phyloP scores from a whole-genome alignment of 805 yeast species.

The Kluyveromyces dobzhanskii region DNA sequence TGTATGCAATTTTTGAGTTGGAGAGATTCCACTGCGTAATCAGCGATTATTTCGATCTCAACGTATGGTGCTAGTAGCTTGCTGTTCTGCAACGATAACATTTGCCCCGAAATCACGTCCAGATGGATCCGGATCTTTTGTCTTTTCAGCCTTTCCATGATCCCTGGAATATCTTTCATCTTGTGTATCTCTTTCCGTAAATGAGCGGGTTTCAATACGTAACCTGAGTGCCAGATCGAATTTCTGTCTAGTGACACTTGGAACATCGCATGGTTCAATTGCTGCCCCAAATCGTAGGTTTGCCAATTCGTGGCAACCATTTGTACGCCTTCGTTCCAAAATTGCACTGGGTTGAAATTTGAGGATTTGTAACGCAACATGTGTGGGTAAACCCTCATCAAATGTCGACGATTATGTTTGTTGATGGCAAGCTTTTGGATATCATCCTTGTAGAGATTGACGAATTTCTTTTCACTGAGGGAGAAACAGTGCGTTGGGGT shows the following conservation, averaged over 20 bases:
- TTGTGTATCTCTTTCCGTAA: constrained; percentile 29
- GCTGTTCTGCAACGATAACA: constrained; percentile 56
- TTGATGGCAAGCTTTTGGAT: constrained; percentile 46
- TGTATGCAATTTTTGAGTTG: constrained; percentile 16
- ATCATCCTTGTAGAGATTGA: constrained; percentile 54
- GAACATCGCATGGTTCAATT: constrained; percentile 78
- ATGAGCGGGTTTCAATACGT: constrained; percentile 61
- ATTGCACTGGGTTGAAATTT: constrained; percentile 70
- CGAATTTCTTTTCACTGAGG: constrained; percentile 64
- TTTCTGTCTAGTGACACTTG: constrained; percentile 38
- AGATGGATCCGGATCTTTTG: constrained; percentile 27
- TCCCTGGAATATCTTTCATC: constrained; percentile 19
- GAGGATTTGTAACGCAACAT: constrained; percentile 66
- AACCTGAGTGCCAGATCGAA: constrained; percentile 44
- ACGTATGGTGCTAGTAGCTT: constrained; percentile 31
- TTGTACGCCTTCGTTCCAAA: constrained; percentile 84
- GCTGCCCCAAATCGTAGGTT: constrained; percentile 82
- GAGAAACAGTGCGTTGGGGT: constrained; percentile 78
- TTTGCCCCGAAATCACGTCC: constrained; percentile 70
- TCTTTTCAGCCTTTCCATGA: constrained; percentile 13
- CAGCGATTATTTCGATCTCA: constrained; percentile 15
- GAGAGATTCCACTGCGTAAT: constrained; percentile 16
- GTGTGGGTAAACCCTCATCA: constrained; percentile 86
- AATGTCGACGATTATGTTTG: constrained; percentile 66
- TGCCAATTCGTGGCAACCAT: constrained; percentile 98